phyloP scores from a whole-genome alignment of 805 yeast genomes.

The Candida parachauliodes region DNA sequence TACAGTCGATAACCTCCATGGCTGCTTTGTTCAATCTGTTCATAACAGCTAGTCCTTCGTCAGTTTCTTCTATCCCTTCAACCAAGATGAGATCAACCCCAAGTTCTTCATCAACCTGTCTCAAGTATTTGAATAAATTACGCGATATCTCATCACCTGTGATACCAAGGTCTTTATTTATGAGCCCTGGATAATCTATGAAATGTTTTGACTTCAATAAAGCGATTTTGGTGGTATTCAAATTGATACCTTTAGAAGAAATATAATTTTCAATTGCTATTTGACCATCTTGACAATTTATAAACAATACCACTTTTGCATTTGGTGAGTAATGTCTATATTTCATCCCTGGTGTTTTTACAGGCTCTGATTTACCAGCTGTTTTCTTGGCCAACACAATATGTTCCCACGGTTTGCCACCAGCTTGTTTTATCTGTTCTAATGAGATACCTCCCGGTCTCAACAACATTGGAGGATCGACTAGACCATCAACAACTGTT shows the following conservation, averaged over 20 bases:
- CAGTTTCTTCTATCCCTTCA: slow-evolving; percentile 71
- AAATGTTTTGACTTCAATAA: slow-evolving; percentile 45
- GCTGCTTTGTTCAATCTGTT: slow-evolving; percentile 88
- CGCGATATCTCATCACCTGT: slow-evolving; percentile 63
- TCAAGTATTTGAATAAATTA: slow-evolving; percentile 65
- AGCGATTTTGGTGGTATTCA: slow-evolving; percentile 40
- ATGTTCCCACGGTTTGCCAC: slow-evolving; percentile 68
- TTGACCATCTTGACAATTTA: slow-evolving; percentile 45
- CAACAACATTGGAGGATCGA: slow-evolving; percentile 77
- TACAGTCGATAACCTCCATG: slow-evolving; percentile 23
- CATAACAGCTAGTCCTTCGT: slow-evolving; percentile 94
- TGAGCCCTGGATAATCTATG: slow-evolving; percentile 14
- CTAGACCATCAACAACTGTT: slow-evolving; percentile 89
- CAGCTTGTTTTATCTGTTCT: slow-evolving; percentile 63
- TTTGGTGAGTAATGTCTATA: slow-evolving; percentile 92
- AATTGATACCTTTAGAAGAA: slow-evolving; percentile 11
- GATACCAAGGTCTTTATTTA: slow-evolving; percentile 36
- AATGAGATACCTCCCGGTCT: slow-evolving; percentile 93
- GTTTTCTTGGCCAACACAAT: slow-evolving; percentile 62
- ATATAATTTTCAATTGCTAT: slow-evolving; percentile 28
- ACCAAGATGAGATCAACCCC: slow-evolving; percentile 72
- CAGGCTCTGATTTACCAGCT: slow-evolving; percentile 64
- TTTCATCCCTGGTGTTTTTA: slow-evolving; percentile 96
- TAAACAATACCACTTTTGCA: slow-evolving; percentile 72
- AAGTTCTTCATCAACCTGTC: slow-evolving; percentile 65